These are phyloP conservation scores for Talaromyces sp. DNA, from an alignment of 2,329 filamentous ascomycete genomes.

Conservation along the genomic window DNA sequence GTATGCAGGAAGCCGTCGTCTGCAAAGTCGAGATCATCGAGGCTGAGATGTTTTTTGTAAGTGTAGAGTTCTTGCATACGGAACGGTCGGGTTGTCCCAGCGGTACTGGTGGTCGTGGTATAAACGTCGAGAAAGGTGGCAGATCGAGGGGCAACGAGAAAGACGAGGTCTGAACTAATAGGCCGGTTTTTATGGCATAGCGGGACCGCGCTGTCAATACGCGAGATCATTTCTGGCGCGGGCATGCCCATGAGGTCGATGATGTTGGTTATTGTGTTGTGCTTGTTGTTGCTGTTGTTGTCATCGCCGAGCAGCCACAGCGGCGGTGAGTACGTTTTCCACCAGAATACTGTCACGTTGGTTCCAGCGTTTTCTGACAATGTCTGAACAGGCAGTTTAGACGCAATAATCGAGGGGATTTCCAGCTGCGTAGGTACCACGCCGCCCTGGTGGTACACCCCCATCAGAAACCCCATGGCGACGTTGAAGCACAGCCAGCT, in stretches of 20 bases:
- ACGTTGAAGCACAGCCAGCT: conserved; percentile 47
- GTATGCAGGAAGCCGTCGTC: conserved; percentile 44
- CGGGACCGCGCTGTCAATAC: conserved; percentile 30
- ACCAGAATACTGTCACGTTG: conserved; percentile 44
- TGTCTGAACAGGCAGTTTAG: conserved; percentile 17
- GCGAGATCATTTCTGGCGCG: conserved; percentile 34
- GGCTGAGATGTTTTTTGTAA: conserved; percentile 43
- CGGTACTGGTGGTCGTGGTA: conserved; percentile 11
- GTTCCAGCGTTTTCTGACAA: neutral
- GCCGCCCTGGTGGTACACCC: conserved; percentile 50
- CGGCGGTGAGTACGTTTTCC: conserved; percentile 52
- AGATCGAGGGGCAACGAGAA: conserved; percentile 43
- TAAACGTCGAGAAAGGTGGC: conserved; percentile 39
- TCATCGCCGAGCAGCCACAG: conserved; percentile 44
- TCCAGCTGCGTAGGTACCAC: conserved; percentile 46
- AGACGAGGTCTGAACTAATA: conserved; percentile 22
- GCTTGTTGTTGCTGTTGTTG: conserved; percentile 25
- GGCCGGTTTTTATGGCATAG: conserved; percentile 19
- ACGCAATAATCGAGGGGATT: conserved; percentile 34
- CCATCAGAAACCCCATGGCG: conserved; percentile 45
- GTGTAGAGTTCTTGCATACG: conserved; percentile 38
- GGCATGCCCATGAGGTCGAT: conserved; percentile 46
- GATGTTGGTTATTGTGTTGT: conserved; percentile 21
- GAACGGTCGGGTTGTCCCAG: conserved; percentile 22
- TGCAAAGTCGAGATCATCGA: conserved; percentile 49